Base-by-base conservation (phyloP, 192 early-diverging fungal species). In the Podila minutissima region DNA sequence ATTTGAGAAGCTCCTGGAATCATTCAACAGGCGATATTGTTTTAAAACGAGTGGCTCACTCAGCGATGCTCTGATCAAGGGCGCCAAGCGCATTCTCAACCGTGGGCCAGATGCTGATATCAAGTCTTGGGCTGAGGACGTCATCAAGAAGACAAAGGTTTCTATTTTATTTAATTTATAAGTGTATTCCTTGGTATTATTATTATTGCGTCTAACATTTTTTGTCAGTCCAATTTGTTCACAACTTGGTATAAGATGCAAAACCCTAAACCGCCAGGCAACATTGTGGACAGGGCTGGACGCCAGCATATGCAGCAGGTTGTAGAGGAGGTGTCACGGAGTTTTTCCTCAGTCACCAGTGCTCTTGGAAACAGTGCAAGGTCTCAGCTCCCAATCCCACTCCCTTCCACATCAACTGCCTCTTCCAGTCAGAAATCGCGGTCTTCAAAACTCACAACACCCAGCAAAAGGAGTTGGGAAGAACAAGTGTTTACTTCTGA, bases 1-100 rank as follows among this genome's bases (percentile, higher is more conserved):
- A 32, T 66, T 65, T 66, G 71, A 66, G 41, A 59, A 66, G 2
- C 46, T 66, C 4, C 41, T 60, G 64, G 64, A 28, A 0, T 46
- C 63, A 1, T 73, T 60, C 41, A 4, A 66, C 24, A 60, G 4
- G 20, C 65, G 28, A 53, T 62, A 67, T 66, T 12, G 63, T 11
- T 64, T 62, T 33, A 38, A 71, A 3, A 63, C 24, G 13, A 15
- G 31, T 12, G 26, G 59, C 4, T 61, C 22, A 2, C 17, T 31
- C 1, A 69, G 41, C 2, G 66, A 51, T 6, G 68, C 24, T 12
- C 13, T 59, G 2, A 4, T 59, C 57, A 59, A 59, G 57, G 10
- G 3, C 28, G 20, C 57, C 24, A 46, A 15, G 2, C 61, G 59
- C 24, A 64, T 71, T 19, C 0, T 19, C 13, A 22, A 67, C 17